Evolutionary conservation across 2,329 filamentous ascomycete species (phyloP), one percentile per base, ranked within the genome.

Genomic region (Albophoma yamanashiensis): DNA sequence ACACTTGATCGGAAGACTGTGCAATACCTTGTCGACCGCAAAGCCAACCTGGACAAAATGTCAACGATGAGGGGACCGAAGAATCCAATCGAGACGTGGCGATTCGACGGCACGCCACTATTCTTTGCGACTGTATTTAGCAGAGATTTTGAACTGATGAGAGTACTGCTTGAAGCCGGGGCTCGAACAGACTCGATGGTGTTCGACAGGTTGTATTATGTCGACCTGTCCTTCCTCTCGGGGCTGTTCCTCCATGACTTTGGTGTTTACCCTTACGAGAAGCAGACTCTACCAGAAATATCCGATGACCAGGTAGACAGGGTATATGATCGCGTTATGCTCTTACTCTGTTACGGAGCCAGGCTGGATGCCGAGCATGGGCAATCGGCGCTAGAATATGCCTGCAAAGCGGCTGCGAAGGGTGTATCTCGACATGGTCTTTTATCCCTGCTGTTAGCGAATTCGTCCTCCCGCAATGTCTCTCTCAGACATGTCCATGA

Each of bases 231-330:
- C 3, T 20, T 50, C 45, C 45, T 50, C 45, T 25, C 15, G 4
- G 45, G 45, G 25, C 25, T 50, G 7, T 50, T 50, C 4, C 15
- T 14, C 45, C 45, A 50, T 8, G 15, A 31, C 15, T 50, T 50
- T 17, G 15, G 25, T 11, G 15, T 20, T 2, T 50, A 50, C 45
- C 45, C 45, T 20, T 50, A 31, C 45, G 7, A 17, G 5, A 15
- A 4, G 14, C 7, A 7, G 25, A 8, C 14, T 5, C 15, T 3
- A 1, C 14, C 9, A 15, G 15, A 11, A 6, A 50, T 31, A 4
- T 3, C 7, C 5, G 7, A 20, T 3, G 5, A 11, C 0, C 7
- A 31, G 14, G 7, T 27, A 50, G 6, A 1, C 25, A 1, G 6
- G 0, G 45, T 31, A 17, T 4, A 14, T 15, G 5, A 4, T 25